Evolutionary conservation across 441 rosid species (phyloP).

Genomic region (Omphalea diandra): DNA sequence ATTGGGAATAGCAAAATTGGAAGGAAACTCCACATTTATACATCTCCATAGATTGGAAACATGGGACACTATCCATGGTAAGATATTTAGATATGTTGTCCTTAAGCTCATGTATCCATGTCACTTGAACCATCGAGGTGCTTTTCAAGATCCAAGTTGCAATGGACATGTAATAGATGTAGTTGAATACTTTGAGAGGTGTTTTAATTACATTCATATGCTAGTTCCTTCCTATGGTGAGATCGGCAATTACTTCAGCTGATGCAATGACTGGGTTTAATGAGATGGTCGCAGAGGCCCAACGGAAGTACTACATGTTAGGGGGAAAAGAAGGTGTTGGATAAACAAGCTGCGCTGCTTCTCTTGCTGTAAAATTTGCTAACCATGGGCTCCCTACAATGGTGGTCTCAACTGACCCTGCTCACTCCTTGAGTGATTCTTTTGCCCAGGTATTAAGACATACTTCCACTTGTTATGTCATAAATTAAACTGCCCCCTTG

Average conservation of each 20-base stretch:
- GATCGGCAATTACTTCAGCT: conserved; percentile 45
- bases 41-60: background rate
- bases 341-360: conserved; percentile 87
- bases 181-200: background rate
- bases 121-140: background rate
- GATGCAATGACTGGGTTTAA: conserved; percentile 50
- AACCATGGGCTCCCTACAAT: conserved; percentile 76
- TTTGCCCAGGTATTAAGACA: conserved; percentile 56
- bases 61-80: background rate
- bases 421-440: conserved; percentile 88
- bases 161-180: background rate
- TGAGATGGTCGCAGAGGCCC: conserved; percentile 49
- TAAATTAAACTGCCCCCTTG: conserved; percentile 2
- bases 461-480: background rate
- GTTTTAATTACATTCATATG: conserved; percentile 13
- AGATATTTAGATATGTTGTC: background rate
- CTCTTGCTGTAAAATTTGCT: conserved; percentile 89
- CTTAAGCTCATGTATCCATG: too few species aligned
- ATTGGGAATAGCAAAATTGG: background rate
- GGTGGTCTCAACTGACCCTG: conserved; percentile 87
- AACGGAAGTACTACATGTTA: conserved; percentile 62
- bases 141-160: background rate
- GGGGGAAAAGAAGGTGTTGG: conserved; percentile 94
- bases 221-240: conserved; percentile 37
- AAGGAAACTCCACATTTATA: background rate